Conservation (phyloP, 1,284 basidiomycete species). For the Tylopilus orsonianus region DNA sequence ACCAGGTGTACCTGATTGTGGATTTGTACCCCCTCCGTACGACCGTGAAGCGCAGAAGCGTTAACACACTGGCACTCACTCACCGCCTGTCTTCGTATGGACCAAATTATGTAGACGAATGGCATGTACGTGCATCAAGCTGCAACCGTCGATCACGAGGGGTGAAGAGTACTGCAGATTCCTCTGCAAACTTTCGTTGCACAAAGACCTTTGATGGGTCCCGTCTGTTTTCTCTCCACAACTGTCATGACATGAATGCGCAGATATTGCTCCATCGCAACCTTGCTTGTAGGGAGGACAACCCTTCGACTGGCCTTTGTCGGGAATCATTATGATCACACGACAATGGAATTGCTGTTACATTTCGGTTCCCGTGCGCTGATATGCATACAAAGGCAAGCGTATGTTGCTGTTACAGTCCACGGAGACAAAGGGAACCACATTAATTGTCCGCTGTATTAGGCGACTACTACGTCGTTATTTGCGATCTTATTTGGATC, state of each 20-base stretch:
- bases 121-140: background rate
- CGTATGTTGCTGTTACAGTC: background rate
- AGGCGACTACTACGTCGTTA: background rate
- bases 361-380: background rate
- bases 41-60: too few relatives aligned
- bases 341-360: constrained; percentile 10
- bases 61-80: too few relatives aligned
- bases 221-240: background rate
- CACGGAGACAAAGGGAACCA: constrained; percentile 14
- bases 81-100: too few relatives aligned
- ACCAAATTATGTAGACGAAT: background rate
- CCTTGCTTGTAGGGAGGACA: background rate
- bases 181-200: too few relatives aligned
- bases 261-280: background rate
- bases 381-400: constrained; percentile 16
- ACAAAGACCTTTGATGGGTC: background rate
- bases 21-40: too few relatives aligned
- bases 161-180: too few relatives aligned
- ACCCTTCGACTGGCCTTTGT: background rate
- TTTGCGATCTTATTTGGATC: background rate
- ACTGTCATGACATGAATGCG: constrained; percentile 4
- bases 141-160: background rate
- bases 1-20: constrained; percentile 18
- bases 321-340: background rate
- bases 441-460: background rate